phyloP scores from a whole-genome alignment of 768 basidiomycete species.

The Leccinellum rugosiceps region DNA sequence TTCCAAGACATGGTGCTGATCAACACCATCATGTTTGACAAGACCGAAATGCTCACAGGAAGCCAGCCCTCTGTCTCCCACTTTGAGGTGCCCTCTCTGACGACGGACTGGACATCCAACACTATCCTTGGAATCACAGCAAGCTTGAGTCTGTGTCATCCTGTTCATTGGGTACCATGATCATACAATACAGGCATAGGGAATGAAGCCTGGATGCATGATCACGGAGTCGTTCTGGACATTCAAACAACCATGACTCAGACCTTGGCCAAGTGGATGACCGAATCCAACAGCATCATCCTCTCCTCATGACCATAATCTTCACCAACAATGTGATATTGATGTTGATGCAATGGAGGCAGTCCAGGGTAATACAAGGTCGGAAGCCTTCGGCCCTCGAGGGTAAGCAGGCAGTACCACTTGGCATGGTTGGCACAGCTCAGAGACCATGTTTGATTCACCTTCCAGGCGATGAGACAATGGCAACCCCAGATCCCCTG shows the following conservation, averaged over 20 bases:
- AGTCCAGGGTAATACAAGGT: conserved; percentile 11
- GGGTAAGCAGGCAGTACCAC: conserved; percentile 5
- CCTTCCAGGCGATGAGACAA: conserved; percentile 1
- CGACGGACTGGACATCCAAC: conserved; percentile 33
- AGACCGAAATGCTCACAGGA: conserved; percentile 83
- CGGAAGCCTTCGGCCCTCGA: conserved; percentile 17
- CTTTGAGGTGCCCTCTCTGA: conserved; percentile 29
- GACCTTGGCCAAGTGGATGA: conserved; percentile 51
- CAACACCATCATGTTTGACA: conserved; percentile 76
- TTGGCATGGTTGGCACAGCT: neutral
- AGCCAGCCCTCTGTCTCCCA: conserved; percentile 62
- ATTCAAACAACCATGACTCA: conserved; percentile 21
- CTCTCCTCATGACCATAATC: too few species aligned
- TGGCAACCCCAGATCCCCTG: conserved; percentile 3
- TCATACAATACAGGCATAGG: conserved; percentile 60
- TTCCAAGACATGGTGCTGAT: conserved; percentile 79
- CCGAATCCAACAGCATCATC: conserved; percentile 67
- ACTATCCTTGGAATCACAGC: conserved; percentile 48
- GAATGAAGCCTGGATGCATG: conserved; percentile 62
- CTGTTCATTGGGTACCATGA: conserved; percentile 63
- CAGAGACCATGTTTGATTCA: conserved; percentile 9
- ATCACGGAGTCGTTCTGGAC: conserved; percentile 41
- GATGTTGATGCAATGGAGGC: conserved; percentile 11
- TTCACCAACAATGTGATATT: conserved; percentile 7
- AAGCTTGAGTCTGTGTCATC: conserved; percentile 56